Evolutionary conservation across 116 monocot genomes (phyloP).

Genomic region (Phalaenopsis hybrid): DNA sequence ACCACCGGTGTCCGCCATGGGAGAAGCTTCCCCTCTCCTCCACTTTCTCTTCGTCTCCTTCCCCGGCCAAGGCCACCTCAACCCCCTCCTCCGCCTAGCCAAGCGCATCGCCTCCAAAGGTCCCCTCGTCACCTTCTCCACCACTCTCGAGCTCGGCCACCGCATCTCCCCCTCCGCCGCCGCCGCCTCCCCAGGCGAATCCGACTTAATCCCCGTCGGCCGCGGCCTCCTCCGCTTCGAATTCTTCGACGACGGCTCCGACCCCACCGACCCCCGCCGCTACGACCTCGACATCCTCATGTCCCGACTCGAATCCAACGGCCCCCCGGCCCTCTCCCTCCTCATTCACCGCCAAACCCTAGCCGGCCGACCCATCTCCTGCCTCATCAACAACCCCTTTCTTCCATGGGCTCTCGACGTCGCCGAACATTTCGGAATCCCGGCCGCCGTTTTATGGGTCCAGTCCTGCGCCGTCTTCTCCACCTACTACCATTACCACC

Average conservation of each 20-base stretch:
- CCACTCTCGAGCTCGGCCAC: conserved; percentile 27
- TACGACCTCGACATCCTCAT: conserved; percentile 18
- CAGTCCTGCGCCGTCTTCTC: conserved; percentile 56
- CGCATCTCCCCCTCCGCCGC: conserved; percentile 18
- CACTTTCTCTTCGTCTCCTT: conserved; percentile 58
- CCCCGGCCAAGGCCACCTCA: conserved; percentile 63
- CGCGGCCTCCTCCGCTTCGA: conserved; percentile 48
- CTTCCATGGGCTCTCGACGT: conserved; percentile 40
- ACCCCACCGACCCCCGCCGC: conserved; percentile 13
- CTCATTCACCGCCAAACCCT: conserved; percentile 38
- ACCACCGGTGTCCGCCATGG: not conserved
- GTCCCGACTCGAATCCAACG: conserved; percentile 22
- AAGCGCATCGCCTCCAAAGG: conserved; percentile 68
- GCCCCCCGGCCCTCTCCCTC: conserved; percentile 20
- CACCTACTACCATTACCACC: conserved; percentile 34
- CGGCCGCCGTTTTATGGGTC: conserved; percentile 17
- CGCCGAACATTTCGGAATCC: conserved; percentile 11
- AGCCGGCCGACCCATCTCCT: conserved; percentile 36
- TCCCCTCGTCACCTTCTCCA: conserved; percentile 64
- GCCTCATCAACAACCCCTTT: conserved; percentile 60
- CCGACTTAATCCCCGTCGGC: conserved; percentile 28
- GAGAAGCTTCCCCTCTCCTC: conserved; percentile 3
- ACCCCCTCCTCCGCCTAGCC: conserved; percentile 81
- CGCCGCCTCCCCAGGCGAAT: not conserved
- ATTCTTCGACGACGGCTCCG: conserved; percentile 38